phyloP scores from a whole-genome alignment of 257 asterid genomes.

The Penstemon davidsonii region DNA sequence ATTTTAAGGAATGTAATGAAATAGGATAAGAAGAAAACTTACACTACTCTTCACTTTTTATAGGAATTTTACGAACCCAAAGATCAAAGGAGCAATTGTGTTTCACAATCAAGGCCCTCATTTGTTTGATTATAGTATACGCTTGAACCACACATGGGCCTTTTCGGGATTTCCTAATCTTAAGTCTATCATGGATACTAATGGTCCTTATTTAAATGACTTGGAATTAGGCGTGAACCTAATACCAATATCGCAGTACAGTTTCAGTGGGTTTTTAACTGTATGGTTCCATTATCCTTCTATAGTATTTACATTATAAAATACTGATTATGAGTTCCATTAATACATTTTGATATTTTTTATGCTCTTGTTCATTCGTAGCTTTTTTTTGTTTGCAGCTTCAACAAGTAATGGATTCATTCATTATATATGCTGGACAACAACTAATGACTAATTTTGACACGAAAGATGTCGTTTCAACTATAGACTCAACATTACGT shows the following conservation, averaged over 20 bases:
- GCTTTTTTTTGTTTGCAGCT: conserved; percentile 52
- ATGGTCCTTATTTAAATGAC: conserved; percentile 95
- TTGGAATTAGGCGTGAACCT: conserved; percentile 77
- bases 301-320: not conserved
- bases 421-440: conserved; percentile 78
- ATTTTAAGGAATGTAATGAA: not conserved
- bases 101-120: conserved; percentile 94
- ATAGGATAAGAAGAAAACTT: conserved; percentile 13
- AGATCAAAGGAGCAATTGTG: conserved; percentile 86
- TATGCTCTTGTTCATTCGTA: conserved; percentile 9
- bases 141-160: conserved; percentile 99
- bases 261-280: conserved; percentile 92
- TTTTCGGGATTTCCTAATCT: conserved; percentile 93
- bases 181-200: conserved; percentile 81
- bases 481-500: conserved; percentile 32
- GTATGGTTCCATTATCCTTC: conserved; percentile 52
- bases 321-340: no score
- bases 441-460: conserved; percentile 47
- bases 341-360: not conserved
- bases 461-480: conserved; percentile 32
- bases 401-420: conserved; percentile 94
- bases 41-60: conserved; percentile 22
- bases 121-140: conserved; percentile 90
- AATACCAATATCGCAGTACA: conserved; percentile 82
- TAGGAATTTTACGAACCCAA: conserved; percentile 83